phyloP scores from a whole-genome alignment of 495 filamentous ascomycete genomes.

The Neurospora sp. region DNA sequence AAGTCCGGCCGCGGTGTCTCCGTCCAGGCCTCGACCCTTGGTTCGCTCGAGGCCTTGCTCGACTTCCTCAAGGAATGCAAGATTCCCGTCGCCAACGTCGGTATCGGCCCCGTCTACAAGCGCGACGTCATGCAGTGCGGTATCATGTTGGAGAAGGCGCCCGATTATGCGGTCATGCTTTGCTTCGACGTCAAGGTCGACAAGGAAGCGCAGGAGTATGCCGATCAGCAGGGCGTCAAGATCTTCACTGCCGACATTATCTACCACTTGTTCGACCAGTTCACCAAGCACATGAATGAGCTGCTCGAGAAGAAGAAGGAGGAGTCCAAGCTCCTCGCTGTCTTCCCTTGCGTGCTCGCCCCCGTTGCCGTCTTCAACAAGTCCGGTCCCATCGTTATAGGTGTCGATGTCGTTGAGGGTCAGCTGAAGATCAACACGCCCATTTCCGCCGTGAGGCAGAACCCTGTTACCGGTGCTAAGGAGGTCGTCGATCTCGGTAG shows the following conservation, averaged over 20 bases:
- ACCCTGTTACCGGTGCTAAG: slow-evolving; percentile 66
- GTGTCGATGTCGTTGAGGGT: slow-evolving; percentile 90
- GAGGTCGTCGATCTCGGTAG: slow-evolving; percentile 78
- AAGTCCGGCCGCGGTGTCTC: slow-evolving; percentile 87
- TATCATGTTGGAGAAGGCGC: slow-evolving; percentile 92
- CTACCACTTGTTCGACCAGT: slow-evolving; percentile 95
- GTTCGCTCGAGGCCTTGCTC: slow-evolving; percentile 90
- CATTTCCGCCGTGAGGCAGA: slow-evolving; percentile 71
- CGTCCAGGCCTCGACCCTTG: slow-evolving; percentile 95
- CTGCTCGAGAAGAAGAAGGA: slow-evolving; percentile 87
- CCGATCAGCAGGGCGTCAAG: slow-evolving; percentile 91
- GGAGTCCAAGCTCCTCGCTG: slow-evolving; percentile 85
- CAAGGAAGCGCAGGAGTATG: slow-evolving; percentile 86
- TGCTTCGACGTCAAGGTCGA: slow-evolving; percentile 99
- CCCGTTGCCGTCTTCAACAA: slow-evolving; percentile 98
- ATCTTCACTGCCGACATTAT: slow-evolving; percentile 99
- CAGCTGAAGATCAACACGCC: slow-evolving; percentile 77
- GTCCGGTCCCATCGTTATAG: slow-evolving; percentile 89
- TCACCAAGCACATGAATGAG: slow-evolving; percentile 85
- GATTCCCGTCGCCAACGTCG: slow-evolving; percentile 95
- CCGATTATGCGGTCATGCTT: slow-evolving; percentile 96
- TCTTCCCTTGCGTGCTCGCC: slow-evolving; percentile 88
- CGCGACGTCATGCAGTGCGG: slow-evolving; percentile 96
- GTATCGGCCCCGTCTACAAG: slow-evolving; percentile 96
- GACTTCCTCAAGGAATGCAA: slow-evolving; percentile 92